Base-by-base conservation (phyloP, 352 stramenopile species). In the Globisporangium perplexum region DNA sequence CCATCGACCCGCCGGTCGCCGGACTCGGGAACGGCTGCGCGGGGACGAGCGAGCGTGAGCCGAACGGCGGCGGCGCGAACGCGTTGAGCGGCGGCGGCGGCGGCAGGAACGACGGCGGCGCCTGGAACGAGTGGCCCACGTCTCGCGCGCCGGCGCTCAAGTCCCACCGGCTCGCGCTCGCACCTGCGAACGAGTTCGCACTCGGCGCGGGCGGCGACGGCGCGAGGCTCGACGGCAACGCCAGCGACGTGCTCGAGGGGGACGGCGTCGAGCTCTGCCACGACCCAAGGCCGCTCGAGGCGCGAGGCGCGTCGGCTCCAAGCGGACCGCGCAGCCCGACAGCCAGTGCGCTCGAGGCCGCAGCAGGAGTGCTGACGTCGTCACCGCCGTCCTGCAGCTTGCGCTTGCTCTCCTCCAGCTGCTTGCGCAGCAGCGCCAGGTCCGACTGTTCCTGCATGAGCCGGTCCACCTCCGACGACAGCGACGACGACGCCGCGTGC, bases 371-470 rank as follows among this genome's bases (percentile, higher is more conserved):
- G 18, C 50, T 30, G 8, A 15, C 18, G 15, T 39, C 30, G 15
- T 49, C n/a, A 30, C 74, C 60, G 7, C 72, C 62, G 18, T 70
- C 69, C 22, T 83, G 59, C 12, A 89, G 55, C 33, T 84, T 73
- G 33, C 74, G 73, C 33, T 87, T 86, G 57, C 66, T 86, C 43
- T 87, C 78, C 65, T 91, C 78, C 7, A 88, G 58, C 31, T 89
- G 62, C n/a, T 74, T 61, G 20, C 66, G 78, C 49, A 89, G 51
- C 33, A 69, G 61, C 14, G 73, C 77, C 41, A 91, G 60, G 22
- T 88, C 81, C 7, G 71, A 78, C 51, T 91, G 81, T 22, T 91
- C 70, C 45, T 88, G 85, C 60, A 86, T 83, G 41, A 91, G 26
- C 7, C 57, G 66, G 24, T 86, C 74, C 61, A 83, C 76, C 31